Evolutionary conservation across 2,329 filamentous ascomycete species (phyloP), one percentile per base, ranked within the genome.

Genomic region (Rutstroemia sp.): DNA sequence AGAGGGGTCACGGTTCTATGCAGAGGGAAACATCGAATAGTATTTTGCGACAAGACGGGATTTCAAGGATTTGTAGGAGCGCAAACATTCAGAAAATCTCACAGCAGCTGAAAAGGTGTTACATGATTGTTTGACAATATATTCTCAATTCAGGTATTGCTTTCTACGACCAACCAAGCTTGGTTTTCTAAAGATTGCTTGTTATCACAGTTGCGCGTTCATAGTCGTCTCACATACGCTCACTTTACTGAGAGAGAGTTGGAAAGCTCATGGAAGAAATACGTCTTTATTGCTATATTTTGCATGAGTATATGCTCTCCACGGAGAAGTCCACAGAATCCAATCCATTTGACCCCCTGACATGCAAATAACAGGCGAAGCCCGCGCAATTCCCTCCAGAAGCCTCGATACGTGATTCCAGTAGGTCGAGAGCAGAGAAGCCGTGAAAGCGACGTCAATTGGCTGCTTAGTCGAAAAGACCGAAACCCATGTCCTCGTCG

Each of bases 401-500:
- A 62, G 58, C 58, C 58, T 58, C 59, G 58, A 56, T 44, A 52
- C 59, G 61, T 60, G 58, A 58, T 62, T 57, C 58, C 56, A 49
- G 57, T 52, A 56, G 57, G 56, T 59, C 60, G 60, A 64, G 61
- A 62, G 62, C 61, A 58, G 60, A 54, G 59, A 57, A 58, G 61
- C 58, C 60, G 56, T 59, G 50, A 34, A 34, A 34, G 47, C 27
- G 50, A 57, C 23, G 56, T 52, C 44, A 58, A 61, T 66, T 67
- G 63, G 56, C 61, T 70, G 75, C 73, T 84, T 86, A 86, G 77
- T 86, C 83, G 81, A 86, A 86, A 65, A 88, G 84, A 81, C 84
- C 85, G 79, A 87, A 86, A 70, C 84, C 83, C 83, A 87, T 87
- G 73, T 87, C 85, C 75, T 86, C 86, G 77, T 87, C 83, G 75